Evolutionary conservation across 2,329 filamentous ascomycete genomes (phyloP), one percentile per base, ranked within the genome.

Genomic region (Calonectria hongkongensis): DNA sequence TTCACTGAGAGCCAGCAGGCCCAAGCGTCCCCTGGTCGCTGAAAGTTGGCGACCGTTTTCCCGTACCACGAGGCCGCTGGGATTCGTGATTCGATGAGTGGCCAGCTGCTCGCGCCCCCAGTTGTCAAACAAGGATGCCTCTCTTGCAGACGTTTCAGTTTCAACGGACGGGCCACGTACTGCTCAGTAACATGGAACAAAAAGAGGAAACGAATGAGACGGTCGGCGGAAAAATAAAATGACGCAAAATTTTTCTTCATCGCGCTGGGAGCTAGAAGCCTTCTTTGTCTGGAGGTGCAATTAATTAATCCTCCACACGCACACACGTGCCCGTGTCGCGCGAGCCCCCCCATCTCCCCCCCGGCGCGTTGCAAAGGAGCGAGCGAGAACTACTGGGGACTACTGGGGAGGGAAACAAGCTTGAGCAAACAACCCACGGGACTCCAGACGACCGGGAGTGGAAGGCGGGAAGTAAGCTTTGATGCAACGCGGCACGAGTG

Each of bases 101-200:
- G 43, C 9, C 18, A 39, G 43, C 62, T 48, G 39, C 28, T 36
- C 39, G n/a, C 18, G 47, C 28, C 48, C 62, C 50, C 62, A 27
- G 36, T 62, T 43, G 21, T 41, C 41, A 56, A 43, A 41, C 48
- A 58, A 50, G 70, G 70, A 60, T 65, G 47, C 18, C 27, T 39
- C 39, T 72, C 43, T 48, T 60, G 47, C 21, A 33, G 41, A 65
- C 16, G 70, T 72, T 72, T 72, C 66, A 72, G 70, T 62, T 71
- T 68, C 16, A 51, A 28, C 58, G 27, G 41, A 51, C 41, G 66
- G 70, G 58, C 70, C 66, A 47, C 56, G 45, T 54, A 48, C 43
- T 62, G 36, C 56, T 7, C 39, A 21, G 48, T 50, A 69, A 62
- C 58, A 69, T 39, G 51, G 54, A 58, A 58, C 33, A 36, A 58